Conservation (phyloP, 208 protist genomes). For the Blechomonas ayalai region DNA sequence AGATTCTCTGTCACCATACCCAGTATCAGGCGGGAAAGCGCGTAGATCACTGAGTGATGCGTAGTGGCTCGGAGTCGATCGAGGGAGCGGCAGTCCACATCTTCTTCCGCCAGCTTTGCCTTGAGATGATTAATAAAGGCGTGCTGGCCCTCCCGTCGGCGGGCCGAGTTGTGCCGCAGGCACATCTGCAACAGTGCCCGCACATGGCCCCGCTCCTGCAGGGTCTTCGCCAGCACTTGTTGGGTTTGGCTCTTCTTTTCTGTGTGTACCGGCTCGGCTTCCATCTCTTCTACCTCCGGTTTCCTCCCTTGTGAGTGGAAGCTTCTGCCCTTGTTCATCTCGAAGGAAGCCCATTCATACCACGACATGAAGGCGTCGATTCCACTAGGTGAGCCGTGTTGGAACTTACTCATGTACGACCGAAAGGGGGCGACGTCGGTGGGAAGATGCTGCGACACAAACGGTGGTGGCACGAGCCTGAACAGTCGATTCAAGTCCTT, state of each 20-base stretch:
- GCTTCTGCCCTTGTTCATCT: conserved; percentile 44
- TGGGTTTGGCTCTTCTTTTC: conserved; percentile 33
- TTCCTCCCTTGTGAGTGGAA: conserved; percentile 11
- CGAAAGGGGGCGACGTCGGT: conserved; percentile 44
- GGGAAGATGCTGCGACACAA: conserved; percentile 77
- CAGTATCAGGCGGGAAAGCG: conserved; percentile 66
- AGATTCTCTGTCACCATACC: conserved; percentile 85
- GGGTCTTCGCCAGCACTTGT: conserved; percentile 53
- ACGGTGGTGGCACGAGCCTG: conserved; percentile 57
- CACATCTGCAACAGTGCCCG: conserved; percentile 81
- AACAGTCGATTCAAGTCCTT: conserved; percentile 57
- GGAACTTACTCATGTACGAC: conserved; percentile 70
- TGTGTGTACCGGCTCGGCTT: neutral
- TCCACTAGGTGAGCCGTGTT: conserved; percentile 34
- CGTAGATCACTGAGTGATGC: conserved; percentile 77
- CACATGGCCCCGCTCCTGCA: conserved; percentile 74
- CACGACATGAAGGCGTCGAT: conserved; percentile 62
- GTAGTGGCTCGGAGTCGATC: conserved; percentile 56
- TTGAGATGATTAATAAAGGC: conserved; percentile 82
- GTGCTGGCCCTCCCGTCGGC: conserved; percentile 72
- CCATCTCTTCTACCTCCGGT: neutral
- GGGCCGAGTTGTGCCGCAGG: conserved; percentile 63
- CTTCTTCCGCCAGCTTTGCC: conserved; percentile 36
- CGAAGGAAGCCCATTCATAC: conserved; percentile 83
- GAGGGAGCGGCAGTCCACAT: conserved; percentile 55